Evolutionary conservation across 2,329 filamentous ascomycete species (phyloP).

Genomic region (Penicillium rolfsii): DNA sequence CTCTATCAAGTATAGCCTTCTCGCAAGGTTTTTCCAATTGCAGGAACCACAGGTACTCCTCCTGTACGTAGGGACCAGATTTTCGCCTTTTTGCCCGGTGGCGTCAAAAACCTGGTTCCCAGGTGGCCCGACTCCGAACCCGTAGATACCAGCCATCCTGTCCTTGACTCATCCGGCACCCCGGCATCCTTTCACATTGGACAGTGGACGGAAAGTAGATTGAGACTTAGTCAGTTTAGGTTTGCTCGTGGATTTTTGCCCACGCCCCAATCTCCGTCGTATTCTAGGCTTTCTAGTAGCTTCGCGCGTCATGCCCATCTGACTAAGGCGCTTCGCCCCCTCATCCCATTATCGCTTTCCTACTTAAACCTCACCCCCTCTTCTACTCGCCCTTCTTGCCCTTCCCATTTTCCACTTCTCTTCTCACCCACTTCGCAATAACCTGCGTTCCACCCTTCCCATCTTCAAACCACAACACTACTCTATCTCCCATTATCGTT

Average conservation of each 20-base stretch:
- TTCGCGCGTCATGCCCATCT: constrained; percentile 30
- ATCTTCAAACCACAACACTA: constrained; percentile 16
- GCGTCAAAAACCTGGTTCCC: constrained; percentile 24
- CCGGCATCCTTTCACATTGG: constrained; percentile 10
- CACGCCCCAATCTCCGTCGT: constrained; percentile 21
- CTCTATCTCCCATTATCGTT: constrained; percentile 12
- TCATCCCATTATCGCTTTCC: constrained; percentile 14
- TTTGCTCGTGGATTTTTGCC: constrained; percentile 18
- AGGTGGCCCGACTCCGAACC: neutral
- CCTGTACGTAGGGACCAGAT: neutral
- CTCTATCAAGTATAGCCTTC: neutral
- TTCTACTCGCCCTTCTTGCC: constrained; percentile 26
- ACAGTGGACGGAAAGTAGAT: neutral
- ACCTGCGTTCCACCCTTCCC: constrained; percentile 9
- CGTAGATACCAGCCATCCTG: constrained; percentile 5
- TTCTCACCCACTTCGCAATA: constrained; percentile 20
- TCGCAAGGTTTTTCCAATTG: constrained; percentile 4
- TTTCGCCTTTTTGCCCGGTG: constrained; percentile 13
- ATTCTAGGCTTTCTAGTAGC: constrained; percentile 18
- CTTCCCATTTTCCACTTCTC: constrained; percentile 20
- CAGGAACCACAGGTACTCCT: constrained; percentile 9
- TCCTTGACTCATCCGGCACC: constrained; percentile 33
- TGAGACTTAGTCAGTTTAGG: neutral
- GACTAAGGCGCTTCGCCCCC: constrained; percentile 27
- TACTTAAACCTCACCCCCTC: constrained; percentile 31